Evolutionary conservation across 495 filamentous ascomycete species (phyloP).

Genomic region (Pseudomonodictys pantanalensis): DNA sequence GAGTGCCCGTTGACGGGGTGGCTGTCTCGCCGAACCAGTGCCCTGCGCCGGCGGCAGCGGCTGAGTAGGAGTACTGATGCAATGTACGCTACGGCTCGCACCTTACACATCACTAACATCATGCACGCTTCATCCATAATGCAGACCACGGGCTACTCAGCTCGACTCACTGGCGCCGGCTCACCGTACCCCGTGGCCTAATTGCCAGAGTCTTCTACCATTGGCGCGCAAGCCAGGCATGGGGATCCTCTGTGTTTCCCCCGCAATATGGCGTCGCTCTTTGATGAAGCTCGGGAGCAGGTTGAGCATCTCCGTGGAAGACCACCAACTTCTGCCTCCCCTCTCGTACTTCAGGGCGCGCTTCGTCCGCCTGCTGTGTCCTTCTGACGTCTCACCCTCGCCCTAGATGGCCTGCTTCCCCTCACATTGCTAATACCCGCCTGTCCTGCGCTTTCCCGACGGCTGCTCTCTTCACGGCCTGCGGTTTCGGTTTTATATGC

Average conservation of each 20-base stretch:
- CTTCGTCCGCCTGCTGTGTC: neutral
- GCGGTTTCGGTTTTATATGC: neutral
- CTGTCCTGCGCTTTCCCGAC: neutral
- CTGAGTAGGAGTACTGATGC: too few relatives aligned
- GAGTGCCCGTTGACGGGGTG: too few relatives aligned
- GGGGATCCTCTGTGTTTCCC: neutral
- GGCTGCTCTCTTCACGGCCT: neutral
- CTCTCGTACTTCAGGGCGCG: neutral
- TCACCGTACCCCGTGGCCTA: neutral
- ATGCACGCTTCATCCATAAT: too few relatives aligned
- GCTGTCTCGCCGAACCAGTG: too few relatives aligned
- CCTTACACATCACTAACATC: too few relatives aligned
- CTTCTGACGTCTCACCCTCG: neutral
- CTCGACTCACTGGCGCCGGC: neutral
- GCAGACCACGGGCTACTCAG: too few relatives aligned
- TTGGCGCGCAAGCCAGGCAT: neutral
- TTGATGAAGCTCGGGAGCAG: conserved; percentile 10
- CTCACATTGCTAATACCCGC: conserved; percentile 17
- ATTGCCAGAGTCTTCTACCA: neutral
- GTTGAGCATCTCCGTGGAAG: conserved; percentile 20
- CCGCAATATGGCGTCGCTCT: conserved; percentile 21
- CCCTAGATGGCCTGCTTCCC: neutral
- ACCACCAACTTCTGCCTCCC: neutral
- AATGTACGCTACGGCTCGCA: too few relatives aligned
- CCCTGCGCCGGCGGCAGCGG: too few relatives aligned